These are phyloP conservation scores for Alternaria longipes DNA, from an alignment of 2,329 filamentous ascomycete genomes.

Conservation along the genomic window DNA sequence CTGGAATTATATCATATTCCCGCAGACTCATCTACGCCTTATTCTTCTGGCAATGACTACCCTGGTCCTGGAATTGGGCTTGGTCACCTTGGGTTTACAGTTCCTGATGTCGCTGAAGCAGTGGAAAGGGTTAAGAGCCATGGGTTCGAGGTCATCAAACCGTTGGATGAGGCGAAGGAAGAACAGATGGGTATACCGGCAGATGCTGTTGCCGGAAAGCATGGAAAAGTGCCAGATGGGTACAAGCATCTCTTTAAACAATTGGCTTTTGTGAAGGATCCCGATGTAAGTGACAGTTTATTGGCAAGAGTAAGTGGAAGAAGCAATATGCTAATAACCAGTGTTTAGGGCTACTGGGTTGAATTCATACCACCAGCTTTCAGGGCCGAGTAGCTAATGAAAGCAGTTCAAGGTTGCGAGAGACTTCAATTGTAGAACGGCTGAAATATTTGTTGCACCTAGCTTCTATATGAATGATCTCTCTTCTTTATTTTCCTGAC, in stretches of 20 bases:
- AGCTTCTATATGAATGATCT: not conserved
- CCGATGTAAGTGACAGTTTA: conserved; percentile 39
- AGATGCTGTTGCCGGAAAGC: conserved; percentile 25
- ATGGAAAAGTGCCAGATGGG: conserved; percentile 31
- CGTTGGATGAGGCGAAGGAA: conserved; percentile 36
- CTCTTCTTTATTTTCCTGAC: not conserved
- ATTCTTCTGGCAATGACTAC: conserved; percentile 43
- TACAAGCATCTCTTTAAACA: conserved; percentile 45
- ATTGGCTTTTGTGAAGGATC: conserved; percentile 47
- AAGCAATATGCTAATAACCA: conserved; percentile 11
- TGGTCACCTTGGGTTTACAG: conserved; percentile 49
- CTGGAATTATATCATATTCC: conserved; percentile 48
- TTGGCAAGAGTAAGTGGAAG: not conserved
- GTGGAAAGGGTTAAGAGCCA: conserved; percentile 32
- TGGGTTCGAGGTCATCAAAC: conserved; percentile 41
- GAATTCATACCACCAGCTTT: conserved; percentile 41
- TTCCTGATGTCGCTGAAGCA: conserved; percentile 40
- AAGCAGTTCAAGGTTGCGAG: not conserved
- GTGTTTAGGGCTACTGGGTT: conserved; percentile 41
- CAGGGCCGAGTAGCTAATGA: not conserved
- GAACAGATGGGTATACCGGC: conserved; percentile 36
- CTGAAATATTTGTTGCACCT: not conserved
- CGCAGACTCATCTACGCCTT: conserved; percentile 27
- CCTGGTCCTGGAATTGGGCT: conserved; percentile 35
- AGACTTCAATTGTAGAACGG: not conserved